These are phyloP conservation scores for Plectosphaerella cucumerina DNA, from an alignment of 2,329 filamentous ascomycete genomes.

Conservation along the genomic window DNA sequence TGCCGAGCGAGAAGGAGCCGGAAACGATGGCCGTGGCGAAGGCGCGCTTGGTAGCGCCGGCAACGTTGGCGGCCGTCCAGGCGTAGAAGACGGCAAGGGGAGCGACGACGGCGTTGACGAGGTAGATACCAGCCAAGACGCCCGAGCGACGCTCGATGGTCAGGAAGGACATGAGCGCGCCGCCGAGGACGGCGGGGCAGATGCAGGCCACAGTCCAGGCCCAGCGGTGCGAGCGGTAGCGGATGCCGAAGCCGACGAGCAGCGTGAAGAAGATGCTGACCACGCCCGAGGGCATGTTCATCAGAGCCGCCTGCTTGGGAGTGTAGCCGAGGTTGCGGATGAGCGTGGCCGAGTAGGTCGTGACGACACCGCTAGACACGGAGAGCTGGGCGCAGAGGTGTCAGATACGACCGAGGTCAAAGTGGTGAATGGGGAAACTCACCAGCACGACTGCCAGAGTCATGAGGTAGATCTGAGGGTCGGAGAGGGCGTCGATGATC, in stretches of 20 bases:
- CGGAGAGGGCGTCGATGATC: conserved; percentile 47
- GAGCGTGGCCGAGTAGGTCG: conserved; percentile 50
- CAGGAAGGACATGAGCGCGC: conserved; percentile 49
- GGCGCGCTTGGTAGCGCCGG: conserved; percentile 47
- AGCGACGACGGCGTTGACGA: conserved; percentile 45
- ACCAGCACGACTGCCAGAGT: conserved; percentile 43
- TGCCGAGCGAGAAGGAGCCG: conserved; percentile 47
- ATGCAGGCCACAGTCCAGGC: conserved; percentile 44
- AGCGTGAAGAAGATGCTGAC: conserved; percentile 50
- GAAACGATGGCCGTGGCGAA: conserved; percentile 45
- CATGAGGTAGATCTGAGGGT: conserved; percentile 49
- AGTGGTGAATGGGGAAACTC: conserved; percentile 13
- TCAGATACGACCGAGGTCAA: not conserved
- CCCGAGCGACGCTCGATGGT: conserved; percentile 39
- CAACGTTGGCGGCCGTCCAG: conserved; percentile 46
- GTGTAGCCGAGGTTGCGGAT: conserved; percentile 43
- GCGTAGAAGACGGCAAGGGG: conserved; percentile 41
- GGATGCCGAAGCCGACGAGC: conserved; percentile 42
- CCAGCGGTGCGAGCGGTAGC: conserved; percentile 43
- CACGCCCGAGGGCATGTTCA: conserved; percentile 50
- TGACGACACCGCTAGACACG: conserved; percentile 49
- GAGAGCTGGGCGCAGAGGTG: conserved; percentile 28
- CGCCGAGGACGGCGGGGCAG: conserved; percentile 44
- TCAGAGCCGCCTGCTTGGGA: conserved; percentile 40
- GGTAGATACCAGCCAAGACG: conserved; percentile 43